These are phyloP conservation scores for Ciborinia camelliae DNA, from an alignment of 2,329 filamentous ascomycete genomes.

Conservation along the genomic window DNA sequence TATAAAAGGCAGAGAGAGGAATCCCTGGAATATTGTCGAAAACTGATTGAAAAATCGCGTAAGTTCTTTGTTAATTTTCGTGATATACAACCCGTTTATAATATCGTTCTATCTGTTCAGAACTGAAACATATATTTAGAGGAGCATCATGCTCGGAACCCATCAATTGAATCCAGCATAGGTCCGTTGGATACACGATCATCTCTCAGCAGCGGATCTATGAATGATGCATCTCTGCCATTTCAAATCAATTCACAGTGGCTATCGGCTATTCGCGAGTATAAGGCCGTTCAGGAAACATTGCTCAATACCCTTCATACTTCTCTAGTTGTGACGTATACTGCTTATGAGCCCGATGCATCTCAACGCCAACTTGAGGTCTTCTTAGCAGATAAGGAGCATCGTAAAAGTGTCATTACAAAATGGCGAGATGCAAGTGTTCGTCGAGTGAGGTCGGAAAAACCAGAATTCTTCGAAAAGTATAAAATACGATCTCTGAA, in stretches of 20 bases:
- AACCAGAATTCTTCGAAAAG: constrained; percentile 44
- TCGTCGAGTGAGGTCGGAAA: constrained; percentile 44
- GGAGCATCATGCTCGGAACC: constrained; percentile 27
- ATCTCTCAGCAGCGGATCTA: constrained; percentile 25
- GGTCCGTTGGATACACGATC: constrained; percentile 29
- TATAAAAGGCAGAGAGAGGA: constrained; percentile 44
- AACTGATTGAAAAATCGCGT: constrained; percentile 43
- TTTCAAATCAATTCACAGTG: constrained; percentile 34
- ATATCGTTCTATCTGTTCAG: not conserved
- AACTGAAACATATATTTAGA: not conserved
- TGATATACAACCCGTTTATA: not conserved
- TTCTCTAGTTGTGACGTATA: constrained; percentile 47
- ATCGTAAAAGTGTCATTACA: constrained; percentile 44
- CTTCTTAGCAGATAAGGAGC: constrained; percentile 43
- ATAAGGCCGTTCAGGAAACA: constrained; percentile 44
- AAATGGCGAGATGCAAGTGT: constrained; percentile 48
- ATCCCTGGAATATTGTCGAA: constrained; percentile 42
- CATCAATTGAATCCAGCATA: constrained; percentile 29
- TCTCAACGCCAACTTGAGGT: constrained; percentile 44
- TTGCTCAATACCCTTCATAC: constrained; percentile 43
- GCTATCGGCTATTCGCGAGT: constrained; percentile 44
- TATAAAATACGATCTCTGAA: constrained; percentile 49
- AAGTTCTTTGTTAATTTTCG: constrained; percentile 23
- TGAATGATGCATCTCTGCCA: constrained; percentile 33
- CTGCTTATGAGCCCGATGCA: constrained; percentile 44